Evolutionary conservation across 2,329 filamentous ascomycete genomes (phyloP).

Genomic region (Blastomyces percursus): DNA sequence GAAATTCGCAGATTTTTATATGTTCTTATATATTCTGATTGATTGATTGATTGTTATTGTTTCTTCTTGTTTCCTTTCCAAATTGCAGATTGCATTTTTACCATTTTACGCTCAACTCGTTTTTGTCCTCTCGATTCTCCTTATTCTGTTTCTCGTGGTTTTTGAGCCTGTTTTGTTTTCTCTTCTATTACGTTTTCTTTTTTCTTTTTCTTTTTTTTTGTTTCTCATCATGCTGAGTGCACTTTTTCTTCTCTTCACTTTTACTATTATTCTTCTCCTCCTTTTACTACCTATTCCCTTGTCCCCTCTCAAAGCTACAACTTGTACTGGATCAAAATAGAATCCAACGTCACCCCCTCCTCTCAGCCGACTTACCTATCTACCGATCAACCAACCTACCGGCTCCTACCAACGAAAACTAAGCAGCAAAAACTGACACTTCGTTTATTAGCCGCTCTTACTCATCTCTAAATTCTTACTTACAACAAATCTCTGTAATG

Average conservation of each 20-base stretch:
- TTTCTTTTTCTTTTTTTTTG: neutral
- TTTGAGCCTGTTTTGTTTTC: conserved; percentile 7
- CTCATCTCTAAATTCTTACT: neutral
- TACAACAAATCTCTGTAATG: neutral
- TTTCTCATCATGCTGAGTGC: neutral
- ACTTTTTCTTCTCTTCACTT: neutral
- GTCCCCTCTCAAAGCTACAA: neutral
- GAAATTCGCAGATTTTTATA: neutral
- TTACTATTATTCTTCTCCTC: neutral
- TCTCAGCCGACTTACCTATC: neutral
- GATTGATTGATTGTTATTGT: conserved; percentile 6
- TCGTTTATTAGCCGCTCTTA: neutral
- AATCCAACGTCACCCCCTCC: neutral
- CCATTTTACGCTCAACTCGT: neutral
- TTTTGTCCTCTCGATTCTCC: neutral
- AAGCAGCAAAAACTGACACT: neutral
- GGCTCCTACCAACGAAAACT: neutral
- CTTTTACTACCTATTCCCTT: neutral
- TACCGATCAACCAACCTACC: neutral
- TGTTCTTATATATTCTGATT: neutral
- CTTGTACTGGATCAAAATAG: neutral
- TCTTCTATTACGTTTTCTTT: neutral
- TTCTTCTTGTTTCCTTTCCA: neutral
- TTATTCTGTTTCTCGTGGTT: neutral
- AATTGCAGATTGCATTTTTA: neutral